Base-by-base conservation (phyloP, 345 rosid species). In the Brassica nigra region DNA sequence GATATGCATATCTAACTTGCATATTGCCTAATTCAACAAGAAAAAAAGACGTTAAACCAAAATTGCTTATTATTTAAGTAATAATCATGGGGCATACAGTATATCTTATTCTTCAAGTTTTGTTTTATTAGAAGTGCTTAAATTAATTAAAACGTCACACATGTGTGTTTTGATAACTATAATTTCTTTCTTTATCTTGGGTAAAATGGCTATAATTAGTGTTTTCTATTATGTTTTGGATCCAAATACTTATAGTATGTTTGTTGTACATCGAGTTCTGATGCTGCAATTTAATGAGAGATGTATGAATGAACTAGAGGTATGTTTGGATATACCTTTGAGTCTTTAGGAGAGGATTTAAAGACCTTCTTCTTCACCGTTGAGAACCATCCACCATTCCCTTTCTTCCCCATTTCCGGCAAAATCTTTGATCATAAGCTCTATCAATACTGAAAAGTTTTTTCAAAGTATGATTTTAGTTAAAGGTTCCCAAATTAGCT, bases 381-480 rank as follows among this genome's bases (percentile, higher is more conserved):
- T 16, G 93, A 90, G 85, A 93, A 89, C 99, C 99, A 95, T 23
- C 80, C 80, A 61, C 95, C 89, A 39, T 87, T 73, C 18, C 93
- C 89, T 85, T 93, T 93, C 92, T 91, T 93, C 77, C 96, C 98
- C 98, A 91, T 92, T 74, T 77, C 87, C 86, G 83, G 61, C 73
- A 8, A 74, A 68, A 44, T 55, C 68, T 52, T 57, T 42, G 78
- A 66, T 66, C 57, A n/a, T 67, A 79, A 73, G 34, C 70, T 73
- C 42, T 65, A 52, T 52, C 23, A 66, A 6, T 15, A 23, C 78
- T 67, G 47, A 10, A 30, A 2, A 58, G n/a, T 10, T 58, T 4
- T 3, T 63, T 14, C 44, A 12, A 42, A 27, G 12, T 52, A 34
- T 49, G 42, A 23, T 31, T 52, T 10, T 37, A 29, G 11, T 10